Conservation (phyloP, 1,284 basidiomycete genomes). For the Pseudozyma sp. region DNA sequence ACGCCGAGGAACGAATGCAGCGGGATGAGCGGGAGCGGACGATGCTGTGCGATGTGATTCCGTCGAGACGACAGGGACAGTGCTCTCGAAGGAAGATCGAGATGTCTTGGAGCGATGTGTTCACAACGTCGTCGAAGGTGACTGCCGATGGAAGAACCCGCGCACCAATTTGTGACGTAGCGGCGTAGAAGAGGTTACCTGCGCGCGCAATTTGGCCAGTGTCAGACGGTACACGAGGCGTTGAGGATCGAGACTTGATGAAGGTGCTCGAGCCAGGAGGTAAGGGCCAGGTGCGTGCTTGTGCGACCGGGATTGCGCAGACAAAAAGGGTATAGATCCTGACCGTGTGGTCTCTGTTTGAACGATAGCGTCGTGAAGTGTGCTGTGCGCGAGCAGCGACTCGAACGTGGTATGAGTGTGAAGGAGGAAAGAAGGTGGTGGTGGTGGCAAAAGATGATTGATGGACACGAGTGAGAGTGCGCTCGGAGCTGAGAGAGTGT, state of each 20-base stretch:
- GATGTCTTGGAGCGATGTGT: no score
- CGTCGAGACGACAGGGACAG: no score
- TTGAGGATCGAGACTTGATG: no score
- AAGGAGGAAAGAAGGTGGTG: no score
- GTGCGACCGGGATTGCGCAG: not conserved
- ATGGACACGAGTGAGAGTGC: no score
- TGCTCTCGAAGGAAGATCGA: no score
- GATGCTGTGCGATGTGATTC: conserved; percentile 3
- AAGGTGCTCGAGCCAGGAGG: no score
- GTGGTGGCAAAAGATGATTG: no score
- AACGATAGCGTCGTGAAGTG: not conserved
- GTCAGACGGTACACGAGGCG: not conserved
- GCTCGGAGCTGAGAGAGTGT: not conserved
- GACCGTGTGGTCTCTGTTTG: not conserved
- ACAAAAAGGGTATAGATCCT: not conserved
- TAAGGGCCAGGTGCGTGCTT: not conserved
- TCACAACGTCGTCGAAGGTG: no score
- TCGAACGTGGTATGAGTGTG: not conserved
- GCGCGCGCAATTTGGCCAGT: not conserved
- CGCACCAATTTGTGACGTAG: no score
- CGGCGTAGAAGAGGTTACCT: no score
- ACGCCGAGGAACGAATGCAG: not conserved
- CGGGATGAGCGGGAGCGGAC: not conserved
- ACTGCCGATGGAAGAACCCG: no score
- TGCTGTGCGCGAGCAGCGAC: not conserved